Conservation (phyloP, 305 asterid genomes). For the Fraxinus angustifolia region DNA sequence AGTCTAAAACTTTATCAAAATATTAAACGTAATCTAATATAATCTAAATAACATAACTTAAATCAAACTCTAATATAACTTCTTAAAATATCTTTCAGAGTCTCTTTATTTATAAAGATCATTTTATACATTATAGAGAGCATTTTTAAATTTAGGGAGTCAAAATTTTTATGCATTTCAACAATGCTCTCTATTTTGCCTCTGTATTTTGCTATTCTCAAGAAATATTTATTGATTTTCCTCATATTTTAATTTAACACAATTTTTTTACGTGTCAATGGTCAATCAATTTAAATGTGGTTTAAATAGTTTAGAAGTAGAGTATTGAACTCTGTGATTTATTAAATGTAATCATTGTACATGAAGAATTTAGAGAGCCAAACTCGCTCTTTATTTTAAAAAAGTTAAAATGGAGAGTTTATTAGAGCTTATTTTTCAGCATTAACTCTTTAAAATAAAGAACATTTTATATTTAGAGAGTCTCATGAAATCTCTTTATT, state of each 20-base stretch:
- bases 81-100: not conserved
- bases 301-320: not conserved
- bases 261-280: no score
- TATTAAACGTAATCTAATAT: not conserved
- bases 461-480: not conserved
- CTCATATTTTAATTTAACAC: not conserved
- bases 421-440: not conserved
- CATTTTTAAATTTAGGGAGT: not conserved
- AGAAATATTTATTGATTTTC: not conserved
- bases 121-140: not conserved
- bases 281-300: no score
- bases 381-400: no score
- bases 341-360: no score
- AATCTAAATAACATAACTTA: not conserved
- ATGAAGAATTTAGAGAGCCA: not conserved
- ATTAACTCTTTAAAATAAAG: no score
- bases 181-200: not conserved
- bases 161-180: not conserved
- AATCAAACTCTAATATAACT: no score
- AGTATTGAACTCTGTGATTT: no score
- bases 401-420: no score
- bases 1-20: not conserved
- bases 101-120: no score
- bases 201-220: no score
- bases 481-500: not conserved